phyloP scores from a whole-genome alignment of 2,329 filamentous ascomycete species.

The Ceratocystis colombiana region DNA sequence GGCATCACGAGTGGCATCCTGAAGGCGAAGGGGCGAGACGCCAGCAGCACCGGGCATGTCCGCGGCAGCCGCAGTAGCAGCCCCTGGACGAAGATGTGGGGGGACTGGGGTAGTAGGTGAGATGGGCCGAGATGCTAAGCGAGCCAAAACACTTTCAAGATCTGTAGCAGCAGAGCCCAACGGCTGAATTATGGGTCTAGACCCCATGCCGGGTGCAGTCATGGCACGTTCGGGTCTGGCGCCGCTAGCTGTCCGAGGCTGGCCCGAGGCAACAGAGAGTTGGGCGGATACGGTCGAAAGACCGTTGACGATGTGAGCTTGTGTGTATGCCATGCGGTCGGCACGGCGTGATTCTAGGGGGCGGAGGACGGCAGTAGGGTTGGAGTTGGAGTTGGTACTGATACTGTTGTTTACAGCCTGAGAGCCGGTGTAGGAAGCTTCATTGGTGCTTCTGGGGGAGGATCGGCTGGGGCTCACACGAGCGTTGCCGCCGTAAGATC shows the following conservation, averaged over 20 bases:
- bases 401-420: neutral
- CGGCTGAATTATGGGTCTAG: slow-evolving; percentile 15
- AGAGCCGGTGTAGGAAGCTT: neutral
- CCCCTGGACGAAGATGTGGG: slow-evolving; percentile 42
- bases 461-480: slow-evolving; percentile 5
- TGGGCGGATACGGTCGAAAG: slow-evolving; percentile 21
- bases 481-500: slow-evolving; percentile 34
- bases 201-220: slow-evolving; percentile 22
- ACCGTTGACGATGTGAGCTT: slow-evolving; percentile 22
- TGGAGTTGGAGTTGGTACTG: neutral
- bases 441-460: neutral
- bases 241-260: slow-evolving; percentile 19
- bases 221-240: slow-evolving; percentile 22
- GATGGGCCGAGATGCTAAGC: slow-evolving; percentile 20
- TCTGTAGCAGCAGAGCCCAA: slow-evolving; percentile 17
- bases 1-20: neutral
- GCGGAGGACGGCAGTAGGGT: slow-evolving; percentile 1
- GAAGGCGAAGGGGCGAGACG: neutral
- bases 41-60: slow-evolving; percentile 35
- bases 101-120: slow-evolving; percentile 23
- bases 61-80: slow-evolving; percentile 77
- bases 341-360: slow-evolving; percentile 11
- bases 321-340: slow-evolving; percentile 18
- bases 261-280: slow-evolving; percentile 21
- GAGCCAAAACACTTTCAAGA: slow-evolving; percentile 1